Base-by-base conservation (phyloP, 495 filamentous ascomycete genomes). In the Cairneyella variabilis region DNA sequence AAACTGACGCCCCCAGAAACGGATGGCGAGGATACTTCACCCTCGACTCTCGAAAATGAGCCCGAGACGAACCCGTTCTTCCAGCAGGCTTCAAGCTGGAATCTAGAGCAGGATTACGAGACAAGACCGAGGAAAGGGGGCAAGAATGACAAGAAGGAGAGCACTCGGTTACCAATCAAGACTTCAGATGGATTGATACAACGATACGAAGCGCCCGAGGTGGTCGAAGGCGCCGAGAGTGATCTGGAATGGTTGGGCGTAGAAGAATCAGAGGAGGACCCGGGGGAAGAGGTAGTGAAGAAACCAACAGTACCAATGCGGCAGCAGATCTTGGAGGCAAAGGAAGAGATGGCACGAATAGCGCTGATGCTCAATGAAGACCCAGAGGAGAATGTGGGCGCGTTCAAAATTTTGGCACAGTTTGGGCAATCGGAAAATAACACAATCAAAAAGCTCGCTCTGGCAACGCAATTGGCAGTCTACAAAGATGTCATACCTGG, bases 401-500 rank as follows among this genome's bases (percentile, higher is more conserved):
- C 84, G 16, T 87, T 97, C 69, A 86, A 86, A 66, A 78, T 78
- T 6, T 71, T 98, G 66, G 83, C 84, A 14, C 78, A 87, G 56
- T 82, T 97, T 61, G 85, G 82, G 28, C 75, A 84, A 38, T 85
- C 83, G 2, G 64, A 73, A 7, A 85, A 91, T 53, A 65, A 78
- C 27, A 83, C 86, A 5, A 84, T 97, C 61, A 83, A 86, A 71
- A 93, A 90, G 63, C 74, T 98, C 46, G 87, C 85, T 20, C 67
- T 98, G 22, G 88, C 83, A 14, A 86, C 91, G 17, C 91, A 96
- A 68, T 75, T 91, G 64, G 83, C 91, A 6, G 78, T 97, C n/a
- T 98, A 90, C 69, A 95, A 91, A 65, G 91, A 97, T 71, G 77
- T 96, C 37, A 96, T 98, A 41, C 93, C 93, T 0, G 93, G 92